A percentile compares a stretch with the other conserved stretches of the same genome.
Evolutionary conservation across 495 filamentous ascomycete species (phyloP).

Genomic region (Chaetomium cochliodes): DNA sequence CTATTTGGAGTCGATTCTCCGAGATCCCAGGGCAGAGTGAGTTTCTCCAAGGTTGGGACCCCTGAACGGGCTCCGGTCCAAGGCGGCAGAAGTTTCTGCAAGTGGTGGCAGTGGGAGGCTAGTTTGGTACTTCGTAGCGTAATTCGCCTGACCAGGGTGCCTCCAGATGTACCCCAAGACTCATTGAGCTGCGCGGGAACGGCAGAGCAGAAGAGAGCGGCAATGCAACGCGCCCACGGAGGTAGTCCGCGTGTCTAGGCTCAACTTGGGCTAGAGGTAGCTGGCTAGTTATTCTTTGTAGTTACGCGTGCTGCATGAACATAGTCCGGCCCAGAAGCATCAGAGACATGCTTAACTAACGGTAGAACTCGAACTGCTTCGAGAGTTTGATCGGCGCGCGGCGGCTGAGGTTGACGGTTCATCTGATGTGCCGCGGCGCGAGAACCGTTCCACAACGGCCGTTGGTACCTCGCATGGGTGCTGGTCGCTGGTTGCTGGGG

Average conservation of each 20-base stretch:
- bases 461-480: conserved; percentile 3
- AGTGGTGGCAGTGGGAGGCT: conserved; percentile 13
- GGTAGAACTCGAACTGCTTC: background rate
- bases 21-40: background rate
- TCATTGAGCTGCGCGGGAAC: background rate
- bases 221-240: conserved; percentile 1
- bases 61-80: conserved; percentile 24
- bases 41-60: conserved; percentile 9
- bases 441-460: conserved; percentile 7
- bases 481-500: background rate
- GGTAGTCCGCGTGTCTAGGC: background rate
- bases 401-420: conserved; percentile 8
- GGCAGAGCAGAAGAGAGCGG: background rate
- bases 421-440: conserved; percentile 16
- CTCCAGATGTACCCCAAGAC: conserved; percentile 1
- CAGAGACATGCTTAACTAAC: background rate
- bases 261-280: background rate
- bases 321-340: background rate
- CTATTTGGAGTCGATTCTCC: background rate
- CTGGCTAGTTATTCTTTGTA: background rate
- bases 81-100: conserved; percentile 32
- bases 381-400: conserved; percentile 18
- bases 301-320: too few relatives aligned
- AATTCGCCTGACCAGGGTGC: conserved; percentile 11
- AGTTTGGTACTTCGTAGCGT: conserved; percentile 17